Evolutionary conservation across 805 yeast species (phyloP), one percentile per base, ranked within the genome.

Genomic region (Hyphopichia homilentoma): DNA sequence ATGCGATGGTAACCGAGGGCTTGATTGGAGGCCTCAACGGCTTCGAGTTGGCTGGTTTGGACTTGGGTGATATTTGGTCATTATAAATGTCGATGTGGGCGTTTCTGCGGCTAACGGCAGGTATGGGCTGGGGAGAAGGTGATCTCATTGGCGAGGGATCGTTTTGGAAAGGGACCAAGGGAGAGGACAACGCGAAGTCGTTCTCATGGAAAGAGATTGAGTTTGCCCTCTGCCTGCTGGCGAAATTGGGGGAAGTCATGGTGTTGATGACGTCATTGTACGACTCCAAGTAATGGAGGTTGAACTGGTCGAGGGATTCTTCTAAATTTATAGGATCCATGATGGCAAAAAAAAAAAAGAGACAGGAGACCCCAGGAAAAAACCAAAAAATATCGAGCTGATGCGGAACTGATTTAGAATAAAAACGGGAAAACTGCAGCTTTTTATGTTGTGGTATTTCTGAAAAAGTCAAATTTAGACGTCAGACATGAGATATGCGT

Each of bases 301-400:
- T 57, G 38, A 52, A 52, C 23, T 52, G 57, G 28, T 51, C 54
- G 29, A 52, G 36, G 4, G 52, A 44, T 31, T 50, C 57, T 34
- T 47, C 52, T 23, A 44, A 16, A 34, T 24, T 44, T 8, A 24
- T 24, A 8, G 14, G 14, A 24, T 24, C 26, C 26, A 24, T 24
- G 14, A 21, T 21, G n/a, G n/a, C n/a, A 20, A 20, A 20, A 20
- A 7, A 20, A 20, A 20, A 20, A 20, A 20, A 20, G 22, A n/a
- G n/a, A n/a, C n/a, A n/a, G n/a, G n/a, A n/a, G n/a, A n/a, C n/a
- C n/a, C n/a, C n/a, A n/a, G n/a, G n/a, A n/a, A n/a, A n/a, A n/a
- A n/a, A n/a, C n/a, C n/a, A n/a, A n/a, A n/a, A n/a, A n/a, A n/a
- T n/a, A n/a, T n/a, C n/a, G n/a, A n/a, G n/a, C n/a, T n/a, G n/a